phyloP scores from a whole-genome alignment of 768 basidiomycete species.

The Dentipellis fragilis region DNA sequence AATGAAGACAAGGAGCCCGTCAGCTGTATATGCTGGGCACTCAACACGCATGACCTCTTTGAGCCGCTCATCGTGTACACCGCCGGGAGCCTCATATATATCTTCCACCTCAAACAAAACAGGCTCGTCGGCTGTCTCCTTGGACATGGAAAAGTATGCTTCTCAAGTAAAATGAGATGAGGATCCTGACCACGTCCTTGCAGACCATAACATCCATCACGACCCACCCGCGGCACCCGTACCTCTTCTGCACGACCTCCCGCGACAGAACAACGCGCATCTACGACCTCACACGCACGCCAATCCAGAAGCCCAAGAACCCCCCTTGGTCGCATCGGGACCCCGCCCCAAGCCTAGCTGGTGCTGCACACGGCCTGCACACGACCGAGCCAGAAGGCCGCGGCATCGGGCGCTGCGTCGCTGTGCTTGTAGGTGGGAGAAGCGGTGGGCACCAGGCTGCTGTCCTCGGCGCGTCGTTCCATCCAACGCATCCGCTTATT shows the following conservation, averaged over 20 bases:
- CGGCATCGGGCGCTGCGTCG: slow-evolving; percentile 48
- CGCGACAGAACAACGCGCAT: slow-evolving; percentile 61
- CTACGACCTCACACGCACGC: slow-evolving; percentile 44
- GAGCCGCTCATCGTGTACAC: slow-evolving; percentile 57
- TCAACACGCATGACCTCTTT: slow-evolving; percentile 31
- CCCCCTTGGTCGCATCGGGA: slow-evolving; percentile 47
- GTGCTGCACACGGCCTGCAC: slow-evolving; percentile 62
- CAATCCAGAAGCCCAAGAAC: slow-evolving; percentile 32
- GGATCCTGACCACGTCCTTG: neutral
- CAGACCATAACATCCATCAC: slow-evolving; percentile 59
- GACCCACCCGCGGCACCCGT: slow-evolving; percentile 48
- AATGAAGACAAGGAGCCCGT: neutral
- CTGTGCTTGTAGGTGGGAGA: slow-evolving; percentile 56
- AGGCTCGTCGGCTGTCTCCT: slow-evolving; percentile 39
- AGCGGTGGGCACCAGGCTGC: slow-evolving; percentile 68
- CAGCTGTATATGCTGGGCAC: slow-evolving; percentile 37
- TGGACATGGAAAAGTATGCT: slow-evolving; percentile 14
- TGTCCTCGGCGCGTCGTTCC: slow-evolving; percentile 62
- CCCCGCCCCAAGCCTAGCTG: slow-evolving; percentile 40
- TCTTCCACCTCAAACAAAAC: slow-evolving; percentile 36
- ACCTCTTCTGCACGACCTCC: slow-evolving; percentile 63
- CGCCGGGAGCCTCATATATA: slow-evolving; percentile 41
- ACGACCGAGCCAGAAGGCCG: slow-evolving; percentile 49
- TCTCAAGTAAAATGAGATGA: neutral
- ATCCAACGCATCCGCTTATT: slow-evolving; percentile 50